Evolutionary conservation across 1,284 basidiomycete species (phyloP), one percentile per base, ranked within the genome.

Genomic region (Hymenochaete sp.): DNA sequence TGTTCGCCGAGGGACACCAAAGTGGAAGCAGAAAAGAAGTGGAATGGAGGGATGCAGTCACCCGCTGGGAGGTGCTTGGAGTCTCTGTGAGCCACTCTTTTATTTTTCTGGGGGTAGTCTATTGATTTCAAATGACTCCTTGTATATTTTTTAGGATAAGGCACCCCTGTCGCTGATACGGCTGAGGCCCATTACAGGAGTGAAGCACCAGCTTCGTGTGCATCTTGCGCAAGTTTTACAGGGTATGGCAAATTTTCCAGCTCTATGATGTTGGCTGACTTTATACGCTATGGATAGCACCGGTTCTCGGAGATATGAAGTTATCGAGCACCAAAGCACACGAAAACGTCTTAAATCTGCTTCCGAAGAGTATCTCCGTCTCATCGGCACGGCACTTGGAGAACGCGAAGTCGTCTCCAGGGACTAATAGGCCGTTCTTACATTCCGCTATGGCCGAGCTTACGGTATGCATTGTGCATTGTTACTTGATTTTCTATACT

Each of bases 181-280:
- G 31, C 64, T 85, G 3, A 65, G 63, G 4, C 66, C 81, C 14
- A 61, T 70, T 42, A 82, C 82, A 3, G 82, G 82, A 1, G 57
- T 74, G 45, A 85, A 85, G 57, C 81, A 84, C 48, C 82, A 85
- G 53, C 70, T 85, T n/a, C 73, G 82, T 27, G 66, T 81, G 7
- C 79, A 83, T 49, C 56, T 78, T 18, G 70, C 82, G 0, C 66
- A 72, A 42, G 62, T 58, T 45, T 59, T 85, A 31, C 62, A 67
- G 33, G 62, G 75, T 72, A 51, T 25, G 63, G 52, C n/a, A n/a
- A n/a, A n/a, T n/a, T n/a, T n/a, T n/a, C n/a, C n/a, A n/a, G n/a
- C n/a, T n/a, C n/a, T n/a, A n/a, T n/a, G n/a, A n/a, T n/a, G n/a
- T n/a, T n/a, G n/a, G n/a, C n/a, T n/a, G n/a, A n/a, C n/a, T n/a